Evolutionary conservation across 2,329 filamentous ascomycete genomes (phyloP).

Genomic region (Penicillium palitans): DNA sequence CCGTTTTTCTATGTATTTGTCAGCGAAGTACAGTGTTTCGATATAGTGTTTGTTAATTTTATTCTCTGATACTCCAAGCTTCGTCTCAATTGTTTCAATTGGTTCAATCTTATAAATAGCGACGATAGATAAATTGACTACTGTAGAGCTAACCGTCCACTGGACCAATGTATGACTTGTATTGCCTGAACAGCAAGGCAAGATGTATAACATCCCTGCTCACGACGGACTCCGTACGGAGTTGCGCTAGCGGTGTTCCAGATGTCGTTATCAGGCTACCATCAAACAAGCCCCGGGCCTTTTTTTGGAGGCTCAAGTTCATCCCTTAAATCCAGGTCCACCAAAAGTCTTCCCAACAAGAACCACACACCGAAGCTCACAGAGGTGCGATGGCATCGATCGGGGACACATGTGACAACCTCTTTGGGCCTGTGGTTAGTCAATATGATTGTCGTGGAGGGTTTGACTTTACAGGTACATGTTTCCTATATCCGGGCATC

Average conservation of each 20-base stretch:
- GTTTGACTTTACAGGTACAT: neutral
- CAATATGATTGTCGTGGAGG: neutral
- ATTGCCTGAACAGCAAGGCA: neutral
- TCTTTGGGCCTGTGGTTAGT: neutral
- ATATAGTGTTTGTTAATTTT: conserved; percentile 19
- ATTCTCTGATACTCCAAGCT: conserved; percentile 6
- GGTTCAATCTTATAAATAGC: neutral
- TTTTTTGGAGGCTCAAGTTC: neutral
- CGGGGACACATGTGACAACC: neutral
- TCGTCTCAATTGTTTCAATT: neutral
- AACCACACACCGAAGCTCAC: neutral
- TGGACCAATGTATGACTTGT: neutral
- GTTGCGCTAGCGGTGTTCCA: neutral
- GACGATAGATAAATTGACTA: neutral
- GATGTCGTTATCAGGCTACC: neutral
- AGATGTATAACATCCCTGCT: neutral
- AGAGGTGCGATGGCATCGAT: neutral
- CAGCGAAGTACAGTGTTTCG: conserved; percentile 19
- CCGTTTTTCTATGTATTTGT: conserved; percentile 15
- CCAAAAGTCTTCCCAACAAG: neutral
- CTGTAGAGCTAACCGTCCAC: neutral
- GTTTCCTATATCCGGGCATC: neutral
- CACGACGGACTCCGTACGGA: neutral
- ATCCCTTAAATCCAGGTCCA: neutral
- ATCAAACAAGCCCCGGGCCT: neutral